Percentiles rank a stretch among this genome's conserved stretches.
Conservation (phyloP, 164 flowering plant species). For the Stephania japonica region DNA sequence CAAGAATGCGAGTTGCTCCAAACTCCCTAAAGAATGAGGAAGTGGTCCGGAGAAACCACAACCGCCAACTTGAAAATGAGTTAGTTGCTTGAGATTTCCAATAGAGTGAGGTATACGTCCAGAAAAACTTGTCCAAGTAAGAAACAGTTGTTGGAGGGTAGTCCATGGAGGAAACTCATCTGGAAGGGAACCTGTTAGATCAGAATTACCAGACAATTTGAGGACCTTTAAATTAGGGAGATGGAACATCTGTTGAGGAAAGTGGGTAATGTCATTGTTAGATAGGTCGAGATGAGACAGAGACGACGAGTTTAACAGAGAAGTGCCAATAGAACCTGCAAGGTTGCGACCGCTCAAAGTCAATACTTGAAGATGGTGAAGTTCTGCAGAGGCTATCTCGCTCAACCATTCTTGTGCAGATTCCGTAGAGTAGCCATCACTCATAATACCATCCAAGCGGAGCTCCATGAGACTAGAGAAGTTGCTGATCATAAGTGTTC, state of each 20-base stretch:
- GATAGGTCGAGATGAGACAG: not conserved
- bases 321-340: not conserved
- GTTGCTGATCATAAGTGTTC: slow-evolving; percentile 18
- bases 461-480: slow-evolving; percentile 22
- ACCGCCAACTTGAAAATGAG: slow-evolving; percentile 22
- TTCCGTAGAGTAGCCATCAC: slow-evolving; percentile 15
- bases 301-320: not conserved
- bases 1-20: slow-evolving; percentile 5
- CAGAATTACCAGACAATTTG: slow-evolving; percentile 18
- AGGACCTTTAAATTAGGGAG: slow-evolving; percentile 20
- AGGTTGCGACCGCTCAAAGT: not conserved
- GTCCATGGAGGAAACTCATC: slow-evolving; percentile 20
- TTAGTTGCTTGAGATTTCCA: slow-evolving; percentile 24
- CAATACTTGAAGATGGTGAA: not conserved
- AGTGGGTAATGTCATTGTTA: slow-evolving; percentile 12
- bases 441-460: slow-evolving; percentile 24
- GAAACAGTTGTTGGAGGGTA: slow-evolving; percentile 20
- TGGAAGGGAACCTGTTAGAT: slow-evolving; percentile 29
- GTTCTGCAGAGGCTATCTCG: not conserved
- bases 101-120: slow-evolving; percentile 35
- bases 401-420: not conserved
- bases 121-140: slow-evolving; percentile 23
- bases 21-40: slow-evolving; percentile 26
- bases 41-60: slow-evolving; percentile 32
- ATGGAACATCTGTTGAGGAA: slow-evolving; percentile 26